Evolutionary conservation across 495 filamentous ascomycete genomes (phyloP).

Genomic region (Penicillium angulare): DNA sequence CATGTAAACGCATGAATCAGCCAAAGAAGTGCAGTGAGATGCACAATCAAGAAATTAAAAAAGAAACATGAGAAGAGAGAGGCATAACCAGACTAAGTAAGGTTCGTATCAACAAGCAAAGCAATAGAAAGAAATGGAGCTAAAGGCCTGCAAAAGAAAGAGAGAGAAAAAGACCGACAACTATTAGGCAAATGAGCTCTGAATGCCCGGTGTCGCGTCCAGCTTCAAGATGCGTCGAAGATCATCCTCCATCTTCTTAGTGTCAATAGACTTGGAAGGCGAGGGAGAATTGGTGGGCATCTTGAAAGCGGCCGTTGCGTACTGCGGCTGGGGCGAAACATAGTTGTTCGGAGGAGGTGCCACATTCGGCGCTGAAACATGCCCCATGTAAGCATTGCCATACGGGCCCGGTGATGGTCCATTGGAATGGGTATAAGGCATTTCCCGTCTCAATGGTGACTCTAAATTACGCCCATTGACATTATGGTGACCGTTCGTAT

Average conservation of each 20-base stretch:
- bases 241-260: slow-evolving; percentile 54
- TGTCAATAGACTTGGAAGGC: slow-evolving; percentile 30
- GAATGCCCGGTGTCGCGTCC: slow-evolving; percentile 33
- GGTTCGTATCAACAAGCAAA: slow-evolving; percentile 4
- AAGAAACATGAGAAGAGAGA: neutral
- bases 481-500: slow-evolving; percentile 16
- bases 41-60: neutral
- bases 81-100: neutral
- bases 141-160: slow-evolving; percentile 15
- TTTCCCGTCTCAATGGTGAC: slow-evolving; percentile 27
- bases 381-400: slow-evolving; percentile 2
- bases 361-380: slow-evolving; percentile 5
- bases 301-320: slow-evolving; percentile 22
- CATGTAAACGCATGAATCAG: too few relatives aligned
- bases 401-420: neutral
- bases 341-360: slow-evolving; percentile 9
- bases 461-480: slow-evolving; percentile 18
- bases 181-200: slow-evolving; percentile 37
- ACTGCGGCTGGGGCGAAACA: slow-evolving; percentile 22
- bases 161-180: slow-evolving; percentile 16
- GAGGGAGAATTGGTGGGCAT: slow-evolving; percentile 25
- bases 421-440: slow-evolving; percentile 12
- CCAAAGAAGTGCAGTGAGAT: too few relatives aligned
- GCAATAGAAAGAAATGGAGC: neutral
- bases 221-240: slow-evolving; percentile 54